These are phyloP conservation scores for Phellopilus nigrolimitatus DNA, from an alignment of 1,284 basidiomycete genomes.

Conservation along the genomic window DNA sequence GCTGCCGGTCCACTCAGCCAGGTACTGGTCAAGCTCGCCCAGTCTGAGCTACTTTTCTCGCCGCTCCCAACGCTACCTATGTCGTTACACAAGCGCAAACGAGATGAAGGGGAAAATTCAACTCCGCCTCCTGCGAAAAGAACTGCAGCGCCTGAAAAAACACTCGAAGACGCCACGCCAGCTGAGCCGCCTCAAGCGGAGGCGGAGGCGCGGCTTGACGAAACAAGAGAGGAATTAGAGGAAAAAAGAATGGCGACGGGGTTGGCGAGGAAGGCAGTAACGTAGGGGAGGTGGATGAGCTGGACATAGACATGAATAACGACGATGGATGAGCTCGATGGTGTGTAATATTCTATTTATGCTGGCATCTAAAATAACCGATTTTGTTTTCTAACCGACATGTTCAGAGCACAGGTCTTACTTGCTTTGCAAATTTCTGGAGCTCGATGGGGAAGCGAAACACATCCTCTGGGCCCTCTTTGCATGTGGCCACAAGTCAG, in stretches of 20 bases:
- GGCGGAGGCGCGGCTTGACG: no score
- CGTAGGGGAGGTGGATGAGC: background rate
- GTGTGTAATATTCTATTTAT: no score
- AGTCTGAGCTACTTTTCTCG: conserved; percentile 59
- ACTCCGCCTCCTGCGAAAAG: background rate
- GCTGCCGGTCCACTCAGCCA: conserved; percentile 53
- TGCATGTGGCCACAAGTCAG: no score
- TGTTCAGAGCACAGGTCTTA: no score
- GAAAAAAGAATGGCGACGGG: no score
- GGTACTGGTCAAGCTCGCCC: conserved; percentile 53
- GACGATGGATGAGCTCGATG: background rate
- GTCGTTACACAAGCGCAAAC: conserved; percentile 64
- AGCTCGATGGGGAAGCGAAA: no score
- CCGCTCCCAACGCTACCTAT: conserved; percentile 53
- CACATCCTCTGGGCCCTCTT: no score
- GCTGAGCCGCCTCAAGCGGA: no score
- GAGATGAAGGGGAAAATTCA: conserved; percentile 49
- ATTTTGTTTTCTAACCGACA: background rate
- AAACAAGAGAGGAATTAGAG: no score
- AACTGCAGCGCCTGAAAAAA: background rate
- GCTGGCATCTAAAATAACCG: background rate
- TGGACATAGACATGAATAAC: background rate
- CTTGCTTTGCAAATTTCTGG: no score
- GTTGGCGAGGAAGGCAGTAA: background rate
- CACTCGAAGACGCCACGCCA: no score